A percentile compares a stretch with the other conserved stretches of the same genome.
phyloP scores from a whole-genome alignment of 75 land plant species.

The Pinus tabuliformis region DNA sequence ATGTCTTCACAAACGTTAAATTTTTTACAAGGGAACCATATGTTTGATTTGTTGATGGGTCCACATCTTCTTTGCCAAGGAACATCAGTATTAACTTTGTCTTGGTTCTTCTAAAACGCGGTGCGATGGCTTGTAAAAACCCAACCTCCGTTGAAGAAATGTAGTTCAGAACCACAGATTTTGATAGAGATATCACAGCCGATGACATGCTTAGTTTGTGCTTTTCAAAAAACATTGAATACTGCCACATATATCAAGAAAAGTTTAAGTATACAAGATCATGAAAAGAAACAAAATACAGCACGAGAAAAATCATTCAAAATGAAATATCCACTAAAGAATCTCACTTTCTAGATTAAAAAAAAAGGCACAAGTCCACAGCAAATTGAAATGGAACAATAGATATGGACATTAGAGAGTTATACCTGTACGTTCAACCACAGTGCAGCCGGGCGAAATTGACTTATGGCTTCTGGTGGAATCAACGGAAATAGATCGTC shows the following conservation, averaged over 20 bases:
- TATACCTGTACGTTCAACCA: constrained; percentile 60
- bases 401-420: background rate
- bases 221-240: constrained; percentile 58
- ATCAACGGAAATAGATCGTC: constrained; percentile 16
- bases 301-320: constrained; percentile 78
- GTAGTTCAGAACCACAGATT: constrained; percentile 13
- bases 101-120: constrained; percentile 19
- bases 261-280: background rate
- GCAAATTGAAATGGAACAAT: too few relatives aligned
- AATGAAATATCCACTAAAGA: background rate
- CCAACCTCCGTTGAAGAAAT: constrained; percentile 82
- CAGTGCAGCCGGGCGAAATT: constrained; percentile 25
- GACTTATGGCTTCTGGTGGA: constrained; percentile 22
- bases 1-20: constrained; percentile 45
- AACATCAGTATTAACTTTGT: constrained; percentile 66
- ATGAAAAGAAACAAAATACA: constrained; percentile 63
- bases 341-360: constrained; percentile 64
- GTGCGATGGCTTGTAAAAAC: constrained; percentile 49
- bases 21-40: constrained; percentile 48
- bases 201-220: constrained; percentile 30
- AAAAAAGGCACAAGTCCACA: constrained; percentile 16
- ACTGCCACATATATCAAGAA: constrained; percentile 33
- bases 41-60: constrained; percentile 64
- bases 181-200: constrained; percentile 12
- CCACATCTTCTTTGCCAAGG: constrained; percentile 22